phyloP scores from a whole-genome alignment of 1,139 yeast genomes.

The Pichia sp. region DNA sequence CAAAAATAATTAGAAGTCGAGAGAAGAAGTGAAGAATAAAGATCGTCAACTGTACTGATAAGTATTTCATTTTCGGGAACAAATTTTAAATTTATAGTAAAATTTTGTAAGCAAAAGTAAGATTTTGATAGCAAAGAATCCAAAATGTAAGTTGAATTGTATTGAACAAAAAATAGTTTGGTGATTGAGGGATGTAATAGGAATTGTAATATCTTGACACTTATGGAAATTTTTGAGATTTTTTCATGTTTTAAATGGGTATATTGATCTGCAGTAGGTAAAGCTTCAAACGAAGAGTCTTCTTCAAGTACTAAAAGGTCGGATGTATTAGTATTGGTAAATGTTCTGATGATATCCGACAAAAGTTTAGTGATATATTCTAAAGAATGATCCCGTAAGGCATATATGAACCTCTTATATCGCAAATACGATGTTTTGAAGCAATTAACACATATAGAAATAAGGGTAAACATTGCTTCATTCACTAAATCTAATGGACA shows the following conservation, averaged over 20 bases:
- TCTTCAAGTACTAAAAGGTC: neutral
- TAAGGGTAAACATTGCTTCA: conserved; percentile 6
- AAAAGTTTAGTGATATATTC: conserved; percentile 17
- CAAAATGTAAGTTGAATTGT: conserved; percentile 17
- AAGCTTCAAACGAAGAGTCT: neutral
- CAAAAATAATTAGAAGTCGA: conserved; percentile 18
- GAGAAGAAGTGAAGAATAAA: conserved; percentile 22
- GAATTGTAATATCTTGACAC: conserved; percentile 22
- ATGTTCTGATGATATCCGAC: conserved; percentile 11
- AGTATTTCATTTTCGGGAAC: conserved; percentile 10
- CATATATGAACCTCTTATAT: conserved; percentile 8
- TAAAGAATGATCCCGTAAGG: conserved; percentile 15
- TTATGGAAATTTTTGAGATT: conserved; percentile 23
- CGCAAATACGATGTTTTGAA: conserved; percentile 6
- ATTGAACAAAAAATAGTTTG: conserved; percentile 16
- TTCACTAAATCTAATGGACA: conserved; percentile 14
- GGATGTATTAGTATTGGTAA: conserved; percentile 11
- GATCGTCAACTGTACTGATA: conserved; percentile 18
- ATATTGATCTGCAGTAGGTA: conserved; percentile 5
- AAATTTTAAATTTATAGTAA: conserved; percentile 22
- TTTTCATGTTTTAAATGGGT: conserved; percentile 13
- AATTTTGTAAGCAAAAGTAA: conserved; percentile 28
- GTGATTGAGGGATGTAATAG: conserved; percentile 20
- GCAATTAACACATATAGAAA: conserved; percentile 4
- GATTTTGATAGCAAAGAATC: conserved; percentile 24